Base-by-base conservation (phyloP, 345 rosid species). In the Salix suchowensis region DNA sequence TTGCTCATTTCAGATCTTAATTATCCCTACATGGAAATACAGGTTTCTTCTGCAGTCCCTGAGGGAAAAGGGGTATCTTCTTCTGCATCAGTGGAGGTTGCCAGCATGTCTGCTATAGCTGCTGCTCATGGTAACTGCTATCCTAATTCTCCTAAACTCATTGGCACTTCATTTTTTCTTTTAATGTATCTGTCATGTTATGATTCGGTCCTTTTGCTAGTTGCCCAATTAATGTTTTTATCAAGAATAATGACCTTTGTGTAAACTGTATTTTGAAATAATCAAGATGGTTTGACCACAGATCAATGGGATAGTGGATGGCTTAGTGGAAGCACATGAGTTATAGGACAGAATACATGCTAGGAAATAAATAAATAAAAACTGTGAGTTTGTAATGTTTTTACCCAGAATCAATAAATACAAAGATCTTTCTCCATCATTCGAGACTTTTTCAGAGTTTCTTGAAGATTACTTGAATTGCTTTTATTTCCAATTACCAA, bases 21-120 rank as follows among this genome's bases (percentile, higher is more conserved):
- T 61, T 68, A 32, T 50, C 67, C 32, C 68, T 82, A 61, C 60
- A 30, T 61, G 75, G 80, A 71, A 75, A 68, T 82, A 72, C 91
- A 96, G 99, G 98, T 96, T 80, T 91, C 91, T 75, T 96, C 98
- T 84, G 96, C 95, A 37, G 98, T 96, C 74, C 99, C 98, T 67
- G 98, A 93, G 86, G 99, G 98, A 80, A 96, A 96, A 88, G 98
- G 99, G 75, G 99, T 93, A 72, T 96, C 99, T 75, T 96, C 99
- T 80, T 96, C 99, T 80, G 98, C 99, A 40, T 88, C 99, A 2
- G 92, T 93, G 82, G 99, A 96, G 87, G 98, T 96, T 80, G 98
- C 99, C 61, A 89, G 96, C 90, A 96, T 93, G 99, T 86, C 97
- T 46, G 98, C 98, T 68, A 80, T 93, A 79, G 99, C 94, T 85